A percentile compares a stretch with the other conserved stretches of the same genome.
phyloP scores from a whole-genome alignment of 306 rosid species.

The Cicer pinnatifidum region DNA sequence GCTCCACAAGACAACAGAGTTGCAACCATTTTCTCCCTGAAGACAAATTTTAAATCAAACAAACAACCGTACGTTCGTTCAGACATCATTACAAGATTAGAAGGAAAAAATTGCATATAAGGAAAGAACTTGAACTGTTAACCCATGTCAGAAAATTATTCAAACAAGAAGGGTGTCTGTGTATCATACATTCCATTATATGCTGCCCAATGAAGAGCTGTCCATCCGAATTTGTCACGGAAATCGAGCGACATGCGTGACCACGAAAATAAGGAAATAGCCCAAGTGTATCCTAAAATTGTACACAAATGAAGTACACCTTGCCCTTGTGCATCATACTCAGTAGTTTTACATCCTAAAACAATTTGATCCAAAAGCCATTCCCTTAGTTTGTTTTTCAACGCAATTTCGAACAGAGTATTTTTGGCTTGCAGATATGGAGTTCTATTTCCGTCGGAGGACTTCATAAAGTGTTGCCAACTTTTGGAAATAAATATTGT shows the following conservation, averaged over 20 bases:
- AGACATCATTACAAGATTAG: constrained; percentile 20
- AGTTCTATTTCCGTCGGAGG: constrained; percentile 51
- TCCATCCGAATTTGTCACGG: constrained; percentile 93
- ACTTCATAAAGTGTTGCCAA: constrained; percentile 63
- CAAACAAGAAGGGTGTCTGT: constrained; percentile 22
- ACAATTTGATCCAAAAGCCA: constrained; percentile 82
- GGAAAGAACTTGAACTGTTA: neutral
- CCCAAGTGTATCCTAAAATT: constrained; percentile 77
- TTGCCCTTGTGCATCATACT: constrained; percentile 79
- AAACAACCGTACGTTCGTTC: neutral
- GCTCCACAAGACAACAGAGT: constrained; percentile 75
- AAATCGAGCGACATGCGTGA: constrained; percentile 82
- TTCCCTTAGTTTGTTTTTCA: constrained; percentile 75
- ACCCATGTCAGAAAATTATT: neutral
- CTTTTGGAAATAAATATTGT: constrained; percentile 58
- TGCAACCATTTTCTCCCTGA: constrained; percentile 90
- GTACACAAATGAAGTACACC: constrained; percentile 89
- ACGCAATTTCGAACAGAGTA: constrained; percentile 60
- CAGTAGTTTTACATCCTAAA: constrained; percentile 57
- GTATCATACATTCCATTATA: constrained; percentile 71
- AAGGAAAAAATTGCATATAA: constrained; percentile 24
- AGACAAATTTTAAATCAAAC: constrained; percentile 35
- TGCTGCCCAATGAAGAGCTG: constrained; percentile 99
- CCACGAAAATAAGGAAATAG: constrained; percentile 63
- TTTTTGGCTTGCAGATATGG: constrained; percentile 69